Evolutionary conservation across 495 filamentous ascomycete species (phyloP).

Genomic region (Viridothelium virens): DNA sequence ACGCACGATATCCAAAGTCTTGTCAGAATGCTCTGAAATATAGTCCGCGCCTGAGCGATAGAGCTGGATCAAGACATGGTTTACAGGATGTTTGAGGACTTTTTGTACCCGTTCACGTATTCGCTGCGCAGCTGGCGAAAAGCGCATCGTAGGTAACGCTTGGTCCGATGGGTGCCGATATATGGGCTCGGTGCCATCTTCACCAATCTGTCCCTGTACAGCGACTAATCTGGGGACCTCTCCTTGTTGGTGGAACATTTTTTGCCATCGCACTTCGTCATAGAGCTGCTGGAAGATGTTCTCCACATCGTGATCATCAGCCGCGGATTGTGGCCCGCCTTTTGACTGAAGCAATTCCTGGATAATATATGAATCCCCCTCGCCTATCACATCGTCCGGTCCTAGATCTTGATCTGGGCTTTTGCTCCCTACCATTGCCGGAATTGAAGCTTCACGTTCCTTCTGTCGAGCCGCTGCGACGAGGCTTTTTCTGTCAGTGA

Average conservation of each 20-base stretch:
- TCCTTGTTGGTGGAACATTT: conserved; percentile 86
- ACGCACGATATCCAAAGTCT: conserved; percentile 83
- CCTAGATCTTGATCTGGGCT: conserved; percentile 22
- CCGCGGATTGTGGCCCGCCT: conserved; percentile 14
- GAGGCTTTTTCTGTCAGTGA: background rate
- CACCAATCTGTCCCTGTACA: conserved; percentile 65
- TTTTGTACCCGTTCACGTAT: conserved; percentile 62
- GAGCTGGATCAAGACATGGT: conserved; percentile 88
- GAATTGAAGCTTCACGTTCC: background rate
- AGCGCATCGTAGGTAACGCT: conserved; percentile 66
- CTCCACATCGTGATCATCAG: conserved; percentile 29
- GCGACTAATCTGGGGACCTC: conserved; percentile 91
- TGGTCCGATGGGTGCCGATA: conserved; percentile 94
- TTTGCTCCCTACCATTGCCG: background rate
- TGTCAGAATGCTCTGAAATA: conserved; percentile 96
- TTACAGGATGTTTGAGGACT: conserved; percentile 69
- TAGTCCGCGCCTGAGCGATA: conserved; percentile 88
- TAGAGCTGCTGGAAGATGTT: conserved; percentile 62
- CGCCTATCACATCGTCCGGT: conserved; percentile 48
- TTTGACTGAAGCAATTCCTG: conserved; percentile 54
- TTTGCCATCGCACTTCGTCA: conserved; percentile 77
- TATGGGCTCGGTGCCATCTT: conserved; percentile 74
- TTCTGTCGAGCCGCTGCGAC: background rate
- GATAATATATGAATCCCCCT: conserved; percentile 74
- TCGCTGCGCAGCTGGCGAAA: conserved; percentile 60